Evolutionary conservation across 1,284 basidiomycete genomes (phyloP).

Genomic region (Cutaneotrichosporon curvatum): DNA sequence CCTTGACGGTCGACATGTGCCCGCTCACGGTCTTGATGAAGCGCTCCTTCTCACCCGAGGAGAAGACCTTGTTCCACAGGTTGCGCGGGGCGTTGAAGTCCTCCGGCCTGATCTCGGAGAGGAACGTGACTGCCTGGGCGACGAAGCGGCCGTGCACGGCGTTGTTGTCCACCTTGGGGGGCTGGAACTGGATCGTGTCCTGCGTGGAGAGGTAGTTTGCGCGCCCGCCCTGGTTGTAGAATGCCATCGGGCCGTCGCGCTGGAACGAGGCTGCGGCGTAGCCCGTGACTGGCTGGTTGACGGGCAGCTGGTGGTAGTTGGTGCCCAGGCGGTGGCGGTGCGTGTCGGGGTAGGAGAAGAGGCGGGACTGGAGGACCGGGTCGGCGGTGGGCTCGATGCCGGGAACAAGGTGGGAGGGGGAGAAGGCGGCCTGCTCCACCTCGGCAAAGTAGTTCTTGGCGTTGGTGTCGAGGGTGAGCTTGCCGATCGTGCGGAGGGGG

Average conservation of each 20-base stretch:
- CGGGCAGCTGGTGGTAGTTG: conserved; percentile 84
- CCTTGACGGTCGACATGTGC: conserved; percentile 64
- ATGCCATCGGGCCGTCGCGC: conserved; percentile 53
- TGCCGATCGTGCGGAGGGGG: conserved; percentile 80
- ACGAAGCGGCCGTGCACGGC: conserved; percentile 65
- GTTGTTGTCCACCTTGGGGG: conserved; percentile 32
- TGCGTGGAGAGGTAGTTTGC: conserved; percentile 81
- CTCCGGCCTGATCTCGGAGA: conserved; percentile 68
- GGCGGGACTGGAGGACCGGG: conserved; percentile 82
- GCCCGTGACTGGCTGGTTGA: conserved; percentile 69
- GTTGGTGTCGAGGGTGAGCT: conserved; percentile 79
- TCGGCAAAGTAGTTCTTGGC: conserved; percentile 57
- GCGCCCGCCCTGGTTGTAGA: conserved; percentile 68
- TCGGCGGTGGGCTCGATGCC: conserved; percentile 84
- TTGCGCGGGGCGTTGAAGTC: conserved; percentile 87
- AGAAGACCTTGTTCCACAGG: conserved; percentile 71
- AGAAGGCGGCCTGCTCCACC: conserved; percentile 62
- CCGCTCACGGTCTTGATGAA: conserved; percentile 70
- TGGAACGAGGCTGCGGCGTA: conserved; percentile 69
- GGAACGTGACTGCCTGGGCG: conserved; percentile 63
- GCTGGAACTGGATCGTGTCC: conserved; percentile 36
- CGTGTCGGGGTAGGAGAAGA: conserved; percentile 93
- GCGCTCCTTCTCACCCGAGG: conserved; percentile 59
- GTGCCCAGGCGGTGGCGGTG: conserved; percentile 62
- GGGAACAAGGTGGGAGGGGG: conserved; percentile 71